Evolutionary conservation across 2,329 filamentous ascomycete genomes (phyloP), one percentile per base, ranked within the genome.

Genomic region (Colletotrichum shisoi): DNA sequence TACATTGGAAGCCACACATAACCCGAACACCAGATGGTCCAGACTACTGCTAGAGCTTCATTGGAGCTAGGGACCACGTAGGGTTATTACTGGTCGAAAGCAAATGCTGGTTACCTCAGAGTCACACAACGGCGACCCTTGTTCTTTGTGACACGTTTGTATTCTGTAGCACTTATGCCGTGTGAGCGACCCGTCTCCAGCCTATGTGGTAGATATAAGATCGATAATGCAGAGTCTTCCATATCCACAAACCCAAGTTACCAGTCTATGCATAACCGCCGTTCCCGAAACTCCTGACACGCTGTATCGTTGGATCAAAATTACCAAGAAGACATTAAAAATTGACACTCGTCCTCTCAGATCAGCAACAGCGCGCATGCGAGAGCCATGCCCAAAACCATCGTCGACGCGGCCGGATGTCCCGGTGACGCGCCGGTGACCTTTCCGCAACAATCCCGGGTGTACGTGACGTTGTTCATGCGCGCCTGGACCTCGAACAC

Each of bases 401-500:
- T 6, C 3, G 21, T 57, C 24, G 60, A 53, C 0, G 44, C 61
- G 5, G 49, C 52, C 3, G 65, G 49, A 17, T 52, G 27, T 3
- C 67, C 53, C 2, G 58, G 37, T 1, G 70, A 73, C 13, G 52
- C 71, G 60, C 70, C 76, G 11, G 59, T 73, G 2, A 75, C 69
- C 58, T 74, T 71, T 6, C 87, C 87, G 71, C 88, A 90, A 73
- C 87, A 89, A 24, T 78, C 71, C 15, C 83, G 75, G 39, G 84
- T 83, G 73, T 93, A 94, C 0, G 86, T 90, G 62, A 94, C 90
- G 67, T 89, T 88, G 76, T 94, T 94, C 67, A 87, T 84, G 62
- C 82, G 76, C 0, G 90, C 89, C 0, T 89, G 89, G 7, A 90
- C 89, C 73, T 89, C 84, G 73, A 96, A 96, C 11, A 95, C 91